Evolutionary conservation across 306 rosid species (phyloP).

Genomic region (Parietaria judaica): DNA sequence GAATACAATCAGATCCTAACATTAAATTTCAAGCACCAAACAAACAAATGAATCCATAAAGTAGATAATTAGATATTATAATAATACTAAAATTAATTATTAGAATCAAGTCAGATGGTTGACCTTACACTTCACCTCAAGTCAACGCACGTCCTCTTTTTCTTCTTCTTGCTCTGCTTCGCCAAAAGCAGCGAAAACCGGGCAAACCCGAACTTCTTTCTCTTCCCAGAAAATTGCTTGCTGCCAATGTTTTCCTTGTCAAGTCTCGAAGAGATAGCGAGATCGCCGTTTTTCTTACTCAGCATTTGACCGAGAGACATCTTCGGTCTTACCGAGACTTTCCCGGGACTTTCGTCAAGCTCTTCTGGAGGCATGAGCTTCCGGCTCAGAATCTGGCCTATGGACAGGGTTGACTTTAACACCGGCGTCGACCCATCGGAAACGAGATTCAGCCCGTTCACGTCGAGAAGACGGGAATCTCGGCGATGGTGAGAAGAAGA

Average conservation of each 20-base stretch:
- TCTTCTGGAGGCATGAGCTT: constrained; percentile 62
- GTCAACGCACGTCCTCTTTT: constrained; percentile 60
- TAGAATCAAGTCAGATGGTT: neutral
- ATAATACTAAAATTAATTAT: neutral
- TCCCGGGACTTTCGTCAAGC: constrained; percentile 39
- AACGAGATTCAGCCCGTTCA: constrained; percentile 40
- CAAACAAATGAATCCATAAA: neutral
- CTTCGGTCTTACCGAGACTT: constrained; percentile 34
- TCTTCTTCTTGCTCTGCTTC: constrained; percentile 70
- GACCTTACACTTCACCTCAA: constrained; percentile 40
- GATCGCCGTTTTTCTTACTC: constrained; percentile 50
- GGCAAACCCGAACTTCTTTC: constrained; percentile 81
- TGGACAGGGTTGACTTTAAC: constrained; percentile 63
- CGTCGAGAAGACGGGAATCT: constrained; percentile 41
- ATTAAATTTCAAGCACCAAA: too few relatives aligned
- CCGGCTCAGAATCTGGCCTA: constrained; percentile 80
- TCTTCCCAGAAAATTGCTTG: constrained; percentile 55
- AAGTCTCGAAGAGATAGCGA: constrained; percentile 24
- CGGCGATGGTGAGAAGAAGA: constrained; percentile 36
- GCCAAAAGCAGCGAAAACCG: constrained; percentile 61
- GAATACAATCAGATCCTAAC: too few relatives aligned
- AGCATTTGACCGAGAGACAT: constrained; percentile 91
- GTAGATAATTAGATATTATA: neutral
- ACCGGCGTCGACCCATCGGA: constrained; percentile 37
- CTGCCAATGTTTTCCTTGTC: constrained; percentile 42